Evolutionary conservation across 371 early-diverging fungal genomes (phyloP).

Genomic region (Zopfochytrium polystomum): DNA sequence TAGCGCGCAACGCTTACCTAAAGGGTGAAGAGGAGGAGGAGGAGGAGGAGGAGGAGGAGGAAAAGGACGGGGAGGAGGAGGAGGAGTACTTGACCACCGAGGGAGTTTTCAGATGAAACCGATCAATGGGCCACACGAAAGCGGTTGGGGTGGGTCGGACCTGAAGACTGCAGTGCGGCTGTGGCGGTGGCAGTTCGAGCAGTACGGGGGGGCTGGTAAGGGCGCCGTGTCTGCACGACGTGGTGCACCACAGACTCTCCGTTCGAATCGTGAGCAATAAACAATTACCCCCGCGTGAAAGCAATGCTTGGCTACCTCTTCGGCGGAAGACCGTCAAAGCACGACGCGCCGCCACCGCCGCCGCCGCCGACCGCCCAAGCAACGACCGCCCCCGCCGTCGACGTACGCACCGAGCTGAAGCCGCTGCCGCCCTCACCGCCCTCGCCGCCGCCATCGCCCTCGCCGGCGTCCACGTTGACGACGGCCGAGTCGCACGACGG

Average conservation of each 20-base stretch:
- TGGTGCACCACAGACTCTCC: too few species aligned
- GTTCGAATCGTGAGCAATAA: too few species aligned
- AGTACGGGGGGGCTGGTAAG: not conserved
- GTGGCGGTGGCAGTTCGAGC: not conserved
- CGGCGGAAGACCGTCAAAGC: too few species aligned
- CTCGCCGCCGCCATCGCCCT: not conserved
- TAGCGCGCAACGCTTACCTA: not conserved
- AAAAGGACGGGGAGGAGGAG: not conserved
- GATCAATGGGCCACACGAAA: not conserved
- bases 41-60: not conserved
- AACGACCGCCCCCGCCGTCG: not conserved
- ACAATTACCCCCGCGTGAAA: too few species aligned
- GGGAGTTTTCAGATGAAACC: not conserved
- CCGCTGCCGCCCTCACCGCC: not conserved
- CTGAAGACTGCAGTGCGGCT: not conserved
- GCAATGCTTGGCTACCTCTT: too few species aligned
- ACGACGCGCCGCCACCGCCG: too few species aligned
- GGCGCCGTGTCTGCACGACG: too few species aligned
- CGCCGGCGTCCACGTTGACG: not conserved
- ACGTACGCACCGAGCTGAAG: too few species aligned
- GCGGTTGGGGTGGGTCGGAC: not conserved
- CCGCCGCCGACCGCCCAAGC: conserved; percentile 3
- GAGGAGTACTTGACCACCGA: not conserved
- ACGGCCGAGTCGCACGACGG: conserved; percentile 4
- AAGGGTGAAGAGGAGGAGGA: not conserved